Percentiles rank a stretch among this genome's conserved stretches.
Conservation (phyloP, 73 alveolate species). For the Diophrys sp. region DNA sequence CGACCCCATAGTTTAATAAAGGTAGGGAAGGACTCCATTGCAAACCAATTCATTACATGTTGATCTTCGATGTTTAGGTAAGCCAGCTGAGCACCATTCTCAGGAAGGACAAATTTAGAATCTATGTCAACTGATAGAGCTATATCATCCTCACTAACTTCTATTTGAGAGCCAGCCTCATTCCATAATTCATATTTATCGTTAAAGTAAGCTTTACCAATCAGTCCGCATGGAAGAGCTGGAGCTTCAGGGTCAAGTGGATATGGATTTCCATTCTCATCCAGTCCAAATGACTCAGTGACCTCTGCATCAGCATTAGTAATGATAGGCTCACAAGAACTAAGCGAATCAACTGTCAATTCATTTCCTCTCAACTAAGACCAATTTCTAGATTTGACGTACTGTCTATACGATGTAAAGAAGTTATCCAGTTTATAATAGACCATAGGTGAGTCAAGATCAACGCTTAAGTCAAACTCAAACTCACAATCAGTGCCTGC, state of each 20-base stretch:
- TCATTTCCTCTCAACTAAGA: conserved; percentile 74
- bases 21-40: conserved; percentile 68
- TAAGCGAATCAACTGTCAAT: conserved; percentile 13
- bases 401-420: conserved; percentile 72
- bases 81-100: conserved; percentile 28
- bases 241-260: conserved; percentile 33
- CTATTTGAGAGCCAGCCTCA: neutral
- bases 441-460: conserved; percentile 45
- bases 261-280: too few relatives aligned
- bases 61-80: conserved; percentile 66
- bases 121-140: conserved; percentile 69
- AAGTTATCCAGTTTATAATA: conserved; percentile 77
- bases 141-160: conserved; percentile 51
- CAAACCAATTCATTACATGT: conserved; percentile 78
- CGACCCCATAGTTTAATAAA: conserved; percentile 68
- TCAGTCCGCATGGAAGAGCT: conserved; percentile 84
- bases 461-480: conserved; percentile 1
- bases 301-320: conserved; percentile 33
- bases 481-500: neutral
- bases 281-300: conserved; percentile 12
- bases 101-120: conserved; percentile 53
- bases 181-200: conserved; percentile 8
- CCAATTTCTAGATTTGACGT: conserved; percentile 66
- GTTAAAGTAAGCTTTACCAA: conserved; percentile 69
- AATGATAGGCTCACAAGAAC: conserved; percentile 52